Conservation (phyloP, 257 asterid species). For the Thymus mandschuricus region DNA sequence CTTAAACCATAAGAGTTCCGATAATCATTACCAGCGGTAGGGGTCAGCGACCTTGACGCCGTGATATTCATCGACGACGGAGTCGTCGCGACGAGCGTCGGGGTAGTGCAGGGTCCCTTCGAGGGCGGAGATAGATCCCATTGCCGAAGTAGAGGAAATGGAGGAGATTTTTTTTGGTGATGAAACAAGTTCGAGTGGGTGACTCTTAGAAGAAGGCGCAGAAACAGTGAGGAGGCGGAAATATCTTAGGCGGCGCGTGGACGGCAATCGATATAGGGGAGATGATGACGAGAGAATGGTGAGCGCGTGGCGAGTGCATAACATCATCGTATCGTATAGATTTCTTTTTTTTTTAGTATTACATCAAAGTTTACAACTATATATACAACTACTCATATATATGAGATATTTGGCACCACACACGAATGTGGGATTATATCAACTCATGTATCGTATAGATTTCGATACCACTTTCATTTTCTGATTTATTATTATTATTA, state of each 20-base stretch:
- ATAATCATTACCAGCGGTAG: constrained; percentile 73
- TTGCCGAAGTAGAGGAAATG: constrained; percentile 26
- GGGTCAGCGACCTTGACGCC: constrained; percentile 80
- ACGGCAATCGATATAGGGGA: not conserved
- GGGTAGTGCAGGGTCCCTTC: constrained; percentile 59
- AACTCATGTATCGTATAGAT: too few relatives aligned
- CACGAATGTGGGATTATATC: too few relatives aligned
- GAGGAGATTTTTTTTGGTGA: not conserved
- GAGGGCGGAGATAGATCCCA: constrained; percentile 67
- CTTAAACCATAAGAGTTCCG: not conserved
- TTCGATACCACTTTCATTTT: too few relatives aligned
- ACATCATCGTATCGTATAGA: not conserved
- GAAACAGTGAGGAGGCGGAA: not conserved
- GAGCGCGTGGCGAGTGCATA: constrained; percentile 33
- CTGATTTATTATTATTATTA: too few relatives aligned
- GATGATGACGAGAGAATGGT: constrained; percentile 22
- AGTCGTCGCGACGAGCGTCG: constrained; percentile 68
- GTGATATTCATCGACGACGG: constrained; percentile 74
- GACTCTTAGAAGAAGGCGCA: constrained; percentile 31
- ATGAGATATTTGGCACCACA: too few relatives aligned
- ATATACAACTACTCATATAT: too few relatives aligned
- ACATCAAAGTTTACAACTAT: too few relatives aligned
- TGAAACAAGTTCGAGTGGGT: constrained; percentile 32
- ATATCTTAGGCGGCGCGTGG: constrained; percentile 24
- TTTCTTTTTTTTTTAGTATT: too few relatives aligned